Percentiles rank a stretch among this genome's conserved stretches.
Conservation (phyloP, 148 eudicot species). For the Nepenthes mirabilis region DNA sequence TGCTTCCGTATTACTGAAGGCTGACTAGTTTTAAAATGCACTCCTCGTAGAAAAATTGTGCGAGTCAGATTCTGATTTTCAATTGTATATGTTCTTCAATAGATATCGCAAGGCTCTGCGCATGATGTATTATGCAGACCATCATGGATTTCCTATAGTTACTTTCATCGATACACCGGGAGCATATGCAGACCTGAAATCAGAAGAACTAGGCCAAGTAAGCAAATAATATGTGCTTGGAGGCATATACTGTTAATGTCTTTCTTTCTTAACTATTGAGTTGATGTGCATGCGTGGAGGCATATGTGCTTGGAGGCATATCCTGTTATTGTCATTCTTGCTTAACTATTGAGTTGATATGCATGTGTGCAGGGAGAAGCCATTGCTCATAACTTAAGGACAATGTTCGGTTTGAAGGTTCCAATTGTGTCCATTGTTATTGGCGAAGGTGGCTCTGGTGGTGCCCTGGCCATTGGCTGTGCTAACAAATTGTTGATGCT, state of each 20-base stretch:
- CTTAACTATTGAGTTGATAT: neutral
- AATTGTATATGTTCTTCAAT: slow-evolving; percentile 8
- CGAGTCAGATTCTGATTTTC: neutral
- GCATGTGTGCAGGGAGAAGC: slow-evolving; percentile 71
- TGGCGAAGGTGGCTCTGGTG: slow-evolving; percentile 96
- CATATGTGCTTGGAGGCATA: slow-evolving; percentile 1
- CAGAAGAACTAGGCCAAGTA: slow-evolving; percentile 83
- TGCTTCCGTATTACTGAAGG: no score
- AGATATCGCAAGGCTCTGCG: slow-evolving; percentile 81
- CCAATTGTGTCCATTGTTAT: slow-evolving; percentile 75
- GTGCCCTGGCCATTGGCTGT: slow-evolving; percentile 89
- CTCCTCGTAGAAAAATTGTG: neutral
- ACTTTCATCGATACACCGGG: slow-evolving; percentile 88
- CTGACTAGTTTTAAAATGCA: no score
- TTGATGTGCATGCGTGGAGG: neutral
- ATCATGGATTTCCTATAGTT: slow-evolving; percentile 75
- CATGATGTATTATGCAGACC: slow-evolving; percentile 85
- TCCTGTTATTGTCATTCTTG: neutral
- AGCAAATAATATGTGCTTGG: slow-evolving; percentile 13
- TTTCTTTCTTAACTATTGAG: neutral
- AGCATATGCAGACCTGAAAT: slow-evolving; percentile 79
- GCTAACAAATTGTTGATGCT: slow-evolving; percentile 72
- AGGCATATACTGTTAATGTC: neutral
- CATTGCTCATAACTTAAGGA: slow-evolving; percentile 70
- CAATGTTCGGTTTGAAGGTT: slow-evolving; percentile 84